phyloP scores from a whole-genome alignment of 306 rosid species.

The Cyamopsis tetragonoloba region DNA sequence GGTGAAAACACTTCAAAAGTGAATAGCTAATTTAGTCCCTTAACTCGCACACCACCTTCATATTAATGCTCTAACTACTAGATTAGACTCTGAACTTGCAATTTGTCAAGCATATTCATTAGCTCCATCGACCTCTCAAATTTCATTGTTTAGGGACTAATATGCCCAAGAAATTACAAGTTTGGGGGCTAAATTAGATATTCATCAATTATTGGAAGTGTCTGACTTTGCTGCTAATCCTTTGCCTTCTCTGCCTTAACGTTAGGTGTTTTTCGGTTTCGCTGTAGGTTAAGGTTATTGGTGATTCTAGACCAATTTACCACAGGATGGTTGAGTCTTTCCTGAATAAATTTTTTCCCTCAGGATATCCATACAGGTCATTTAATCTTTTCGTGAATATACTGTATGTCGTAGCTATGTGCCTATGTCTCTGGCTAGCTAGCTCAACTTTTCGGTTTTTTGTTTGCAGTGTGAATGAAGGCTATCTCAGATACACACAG shows the following conservation, averaged over 20 bases:
- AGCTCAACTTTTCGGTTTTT: not conserved
- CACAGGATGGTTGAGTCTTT: slow-evolving; percentile 54
- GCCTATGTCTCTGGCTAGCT: not conserved
- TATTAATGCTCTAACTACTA: too few relatives aligned
- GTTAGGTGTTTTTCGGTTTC: not conserved
- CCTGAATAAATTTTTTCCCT: slow-evolving; percentile 64
- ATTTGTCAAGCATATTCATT: too few relatives aligned
- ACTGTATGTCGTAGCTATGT: not conserved
- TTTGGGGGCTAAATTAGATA: too few relatives aligned
- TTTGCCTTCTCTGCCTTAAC: not conserved
- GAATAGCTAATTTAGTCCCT: too few relatives aligned
- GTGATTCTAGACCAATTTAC: slow-evolving; percentile 54
- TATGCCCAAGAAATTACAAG: too few relatives aligned
- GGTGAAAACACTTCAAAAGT: too few relatives aligned
- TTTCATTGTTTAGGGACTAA: too few relatives aligned
- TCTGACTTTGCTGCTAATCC: not conserved
- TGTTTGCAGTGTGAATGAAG: slow-evolving; percentile 78
- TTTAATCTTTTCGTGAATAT: not conserved
- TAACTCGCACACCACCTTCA: too few relatives aligned
- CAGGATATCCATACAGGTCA: slow-evolving; percentile 79
- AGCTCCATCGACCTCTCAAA: too few relatives aligned
- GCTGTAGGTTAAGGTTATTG: slow-evolving; percentile 43
- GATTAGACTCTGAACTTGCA: too few relatives aligned
- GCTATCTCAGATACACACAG: slow-evolving; percentile 88
- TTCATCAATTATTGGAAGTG: not conserved